Percentiles rank a stretch among this genome's conserved stretches.
These are phyloP conservation scores for Hypoxylon sp. DNA, from an alignment of 2,329 filamentous ascomycete genomes.

Conservation along the genomic window DNA sequence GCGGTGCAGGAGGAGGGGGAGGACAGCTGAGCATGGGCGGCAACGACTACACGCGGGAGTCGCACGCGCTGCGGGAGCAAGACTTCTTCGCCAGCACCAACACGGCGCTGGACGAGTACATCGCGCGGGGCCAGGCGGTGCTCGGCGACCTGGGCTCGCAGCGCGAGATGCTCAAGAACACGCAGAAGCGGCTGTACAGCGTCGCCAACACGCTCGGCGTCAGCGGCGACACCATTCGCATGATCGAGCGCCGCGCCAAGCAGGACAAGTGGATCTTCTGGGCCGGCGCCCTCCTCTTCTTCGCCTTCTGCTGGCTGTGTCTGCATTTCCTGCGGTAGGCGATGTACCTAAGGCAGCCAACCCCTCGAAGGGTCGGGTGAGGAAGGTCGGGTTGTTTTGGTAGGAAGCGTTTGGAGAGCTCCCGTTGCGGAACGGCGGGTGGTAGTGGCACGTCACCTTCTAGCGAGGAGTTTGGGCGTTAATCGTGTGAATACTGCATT, in stretches of 20 bases:
- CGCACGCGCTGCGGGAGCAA: slow-evolving; percentile 87
- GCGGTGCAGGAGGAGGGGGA: slow-evolving; percentile 47
- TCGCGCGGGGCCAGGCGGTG: slow-evolving; percentile 89
- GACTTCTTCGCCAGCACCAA: slow-evolving; percentile 85
- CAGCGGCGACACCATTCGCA: slow-evolving; percentile 94
- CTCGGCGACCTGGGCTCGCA: slow-evolving; percentile 88
- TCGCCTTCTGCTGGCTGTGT: slow-evolving; percentile 90
- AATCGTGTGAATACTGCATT: slow-evolving; percentile 3
- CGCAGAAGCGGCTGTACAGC: slow-evolving; percentile 87
- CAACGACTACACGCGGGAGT: slow-evolving; percentile 74
- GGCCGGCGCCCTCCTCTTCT: slow-evolving; percentile 84
- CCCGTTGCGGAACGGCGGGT: background rate
- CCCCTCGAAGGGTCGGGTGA: background rate
- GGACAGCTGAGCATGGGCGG: slow-evolving; percentile 56
- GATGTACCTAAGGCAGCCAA: no score
- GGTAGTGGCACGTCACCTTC: slow-evolving; percentile 15
- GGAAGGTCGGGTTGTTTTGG: background rate
- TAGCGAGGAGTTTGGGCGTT: slow-evolving; percentile 40
- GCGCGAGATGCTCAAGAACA: slow-evolving; percentile 92
- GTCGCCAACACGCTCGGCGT: slow-evolving; percentile 94
- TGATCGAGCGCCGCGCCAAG: slow-evolving; percentile 89
- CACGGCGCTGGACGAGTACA: slow-evolving; percentile 88
- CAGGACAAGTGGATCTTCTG: slow-evolving; percentile 99
- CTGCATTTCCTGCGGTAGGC: slow-evolving; percentile 79
- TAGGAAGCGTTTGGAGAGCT: no score